Base-by-base conservation (phyloP, 2,329 filamentous ascomycete species). In the Aspergillus arachidicola region DNA sequence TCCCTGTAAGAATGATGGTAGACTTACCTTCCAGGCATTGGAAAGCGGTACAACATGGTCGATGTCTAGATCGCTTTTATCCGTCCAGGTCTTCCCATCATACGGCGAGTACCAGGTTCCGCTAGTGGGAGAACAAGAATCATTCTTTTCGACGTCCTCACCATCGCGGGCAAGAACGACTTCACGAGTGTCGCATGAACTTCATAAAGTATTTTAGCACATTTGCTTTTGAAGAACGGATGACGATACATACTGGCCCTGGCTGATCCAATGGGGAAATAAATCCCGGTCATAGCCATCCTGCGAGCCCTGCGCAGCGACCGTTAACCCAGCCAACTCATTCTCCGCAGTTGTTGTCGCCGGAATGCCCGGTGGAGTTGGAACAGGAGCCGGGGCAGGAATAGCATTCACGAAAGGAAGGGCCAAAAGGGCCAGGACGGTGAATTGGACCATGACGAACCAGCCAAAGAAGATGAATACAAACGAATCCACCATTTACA, bases 41-140 rank as follows among this genome's bases (percentile, higher is more conserved):
- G 89, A 89, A 64, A 96, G 76, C 0, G 92, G 91, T 3, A 96
- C 91, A 79, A 95, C 84, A 75, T 95, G 92, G 75, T 95, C 92
- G 64, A 95, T 94, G 69, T 94, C 91, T 1, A 95, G 76, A 69
- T 94, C 90, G 21, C 83, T 85, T 1, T 91, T 86, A 0, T 82
- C 80, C 0, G 86, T 89, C 89, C 90, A 93, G 1, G 83, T 87
- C 0, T 80, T 88, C 19, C 91, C 91, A 71, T 94, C 92, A 74
- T 91, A 95, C 0, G 90, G 89, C 41, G 86, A 89, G 46, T 75
- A 78, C 92, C 92, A 95, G 0, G 80, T 82, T 5, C 92, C 92
- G 3, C 85, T 87, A 0, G 84, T 88, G 0, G 90, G 77, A 1
- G 83, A 78, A 76, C 92, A 96, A 38, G 84, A 81, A 14, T 77